Conservation (phyloP, 495 filamentous ascomycete genomes). For the Daldinia childiae region DNA sequence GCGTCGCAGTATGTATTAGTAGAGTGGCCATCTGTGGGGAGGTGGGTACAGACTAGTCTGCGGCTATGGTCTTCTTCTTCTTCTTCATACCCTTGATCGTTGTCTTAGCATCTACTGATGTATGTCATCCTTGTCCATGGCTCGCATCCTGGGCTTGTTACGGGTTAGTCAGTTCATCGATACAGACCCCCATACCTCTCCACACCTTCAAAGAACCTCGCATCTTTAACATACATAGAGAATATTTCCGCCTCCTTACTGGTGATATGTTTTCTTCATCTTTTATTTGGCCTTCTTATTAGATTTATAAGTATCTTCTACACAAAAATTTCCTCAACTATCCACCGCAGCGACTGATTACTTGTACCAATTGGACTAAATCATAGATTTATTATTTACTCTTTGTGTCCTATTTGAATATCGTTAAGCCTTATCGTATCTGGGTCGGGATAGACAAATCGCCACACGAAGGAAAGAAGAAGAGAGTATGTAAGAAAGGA, state of each 20-base stretch:
- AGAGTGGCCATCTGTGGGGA: constrained; percentile 36
- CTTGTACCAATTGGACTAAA: not conserved
- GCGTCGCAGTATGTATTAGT: constrained; percentile 20
- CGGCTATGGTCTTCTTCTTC: constrained; percentile 18
- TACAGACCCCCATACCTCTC: constrained; percentile 41
- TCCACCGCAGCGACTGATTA: not conserved
- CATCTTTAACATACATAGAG: constrained; percentile 34
- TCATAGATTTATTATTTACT: no score
- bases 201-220: constrained; percentile 41
- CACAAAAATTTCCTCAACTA: not conserved
- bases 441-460: not conserved
- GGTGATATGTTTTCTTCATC: constrained; percentile 9
- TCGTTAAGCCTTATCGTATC: not conserved
- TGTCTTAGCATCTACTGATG: constrained; percentile 34
- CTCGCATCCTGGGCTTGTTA: constrained; percentile 48
- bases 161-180: constrained; percentile 48
- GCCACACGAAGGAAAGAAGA: not conserved
- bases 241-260: constrained; percentile 28
- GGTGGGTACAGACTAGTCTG: constrained; percentile 33
- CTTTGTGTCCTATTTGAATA: not conserved
- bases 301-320: not conserved
- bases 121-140: constrained; percentile 40
- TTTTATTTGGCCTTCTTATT: constrained; percentile 12
- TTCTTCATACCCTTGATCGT: constrained; percentile 33
- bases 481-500: not conserved